Conservation (phyloP, 768 basidiomycete species). For the Daedalea quercina region DNA sequence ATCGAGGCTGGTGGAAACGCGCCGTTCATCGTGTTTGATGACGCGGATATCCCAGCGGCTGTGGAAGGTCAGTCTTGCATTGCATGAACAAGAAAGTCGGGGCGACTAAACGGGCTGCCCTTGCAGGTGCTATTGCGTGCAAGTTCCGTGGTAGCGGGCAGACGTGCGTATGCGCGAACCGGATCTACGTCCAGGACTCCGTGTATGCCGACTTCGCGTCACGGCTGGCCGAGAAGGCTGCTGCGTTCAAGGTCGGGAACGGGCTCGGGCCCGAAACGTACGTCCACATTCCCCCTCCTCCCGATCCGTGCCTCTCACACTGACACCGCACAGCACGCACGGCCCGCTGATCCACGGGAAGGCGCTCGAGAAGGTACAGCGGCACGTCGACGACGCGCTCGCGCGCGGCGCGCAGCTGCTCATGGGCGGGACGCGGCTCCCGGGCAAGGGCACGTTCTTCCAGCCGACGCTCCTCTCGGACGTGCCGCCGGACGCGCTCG, state of each 20-base stretch:
- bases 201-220: slow-evolving; percentile 92
- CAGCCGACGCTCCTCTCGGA: slow-evolving; percentile 85
- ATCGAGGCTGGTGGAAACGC: slow-evolving; percentile 93
- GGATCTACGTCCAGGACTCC: slow-evolving; percentile 87
- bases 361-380: slow-evolving; percentile 78
- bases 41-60: slow-evolving; percentile 89
- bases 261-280: slow-evolving; percentile 76
- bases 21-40: slow-evolving; percentile 95
- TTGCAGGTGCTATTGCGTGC: slow-evolving; percentile 59
- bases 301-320: neutral
- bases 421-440: slow-evolving; percentile 74
- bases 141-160: slow-evolving; percentile 83
- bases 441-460: slow-evolving; percentile 63
- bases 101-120: too few species aligned
- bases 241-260: slow-evolving; percentile 81
- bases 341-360: slow-evolving; percentile 89
- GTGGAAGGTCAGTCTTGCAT: slow-evolving; percentile 56
- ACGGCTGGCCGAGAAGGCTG: slow-evolving; percentile 76
- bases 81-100: neutral
- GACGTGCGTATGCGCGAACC: slow-evolving; percentile 84
- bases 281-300: slow-evolving; percentile 19
- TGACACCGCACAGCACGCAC: slow-evolving; percentile 58
- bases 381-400: slow-evolving; percentile 87
- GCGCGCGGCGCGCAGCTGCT: slow-evolving; percentile 80
- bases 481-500: slow-evolving; percentile 58